phyloP scores from a whole-genome alignment of 2,329 filamentous ascomycete genomes.

The Sporothrix sp. region DNA sequence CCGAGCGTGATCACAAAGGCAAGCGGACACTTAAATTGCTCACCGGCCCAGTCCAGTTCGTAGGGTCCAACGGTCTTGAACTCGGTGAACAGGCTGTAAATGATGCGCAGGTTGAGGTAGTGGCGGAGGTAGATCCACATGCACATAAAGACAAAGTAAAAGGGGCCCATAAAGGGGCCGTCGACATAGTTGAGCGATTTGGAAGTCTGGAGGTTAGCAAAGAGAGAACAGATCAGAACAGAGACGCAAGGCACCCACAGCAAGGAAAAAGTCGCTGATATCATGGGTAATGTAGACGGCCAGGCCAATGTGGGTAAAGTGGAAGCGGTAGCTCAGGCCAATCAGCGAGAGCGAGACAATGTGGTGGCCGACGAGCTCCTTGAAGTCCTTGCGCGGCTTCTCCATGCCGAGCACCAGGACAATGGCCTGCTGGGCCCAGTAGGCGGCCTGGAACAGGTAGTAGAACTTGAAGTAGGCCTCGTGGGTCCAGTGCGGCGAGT shows the following conservation, averaged over 20 bases:
- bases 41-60: slow-evolving; percentile 63
- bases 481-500: slow-evolving; percentile 74
- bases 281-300: slow-evolving; percentile 93
- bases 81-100: slow-evolving; percentile 65
- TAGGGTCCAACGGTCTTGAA: slow-evolving; percentile 67
- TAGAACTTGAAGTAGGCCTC: slow-evolving; percentile 84
- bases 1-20: slow-evolving; percentile 56
- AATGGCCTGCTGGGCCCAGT: slow-evolving; percentile 92
- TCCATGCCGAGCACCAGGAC: slow-evolving; percentile 80
- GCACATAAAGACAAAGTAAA: slow-evolving; percentile 72
- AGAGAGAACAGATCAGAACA: not conserved
- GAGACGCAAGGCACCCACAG: slow-evolving; percentile 46
- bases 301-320: slow-evolving; percentile 91
- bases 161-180: slow-evolving; percentile 65
- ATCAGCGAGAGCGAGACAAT: slow-evolving; percentile 82
- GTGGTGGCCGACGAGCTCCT: slow-evolving; percentile 85
- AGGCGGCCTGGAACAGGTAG: slow-evolving; percentile 87
- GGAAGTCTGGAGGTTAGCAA: slow-evolving; percentile 51
- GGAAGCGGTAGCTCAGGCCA: slow-evolving; percentile 80
- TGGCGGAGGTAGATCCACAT: slow-evolving; percentile 88
- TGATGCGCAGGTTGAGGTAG: slow-evolving; percentile 68
- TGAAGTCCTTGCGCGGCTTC: slow-evolving; percentile 91
- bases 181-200: slow-evolving; percentile 90
- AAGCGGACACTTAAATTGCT: slow-evolving; percentile 68
- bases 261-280: slow-evolving; percentile 90